Base-by-base conservation (phyloP, 2,329 filamentous ascomycete species). In the Paracamarosporium sp. region DNA sequence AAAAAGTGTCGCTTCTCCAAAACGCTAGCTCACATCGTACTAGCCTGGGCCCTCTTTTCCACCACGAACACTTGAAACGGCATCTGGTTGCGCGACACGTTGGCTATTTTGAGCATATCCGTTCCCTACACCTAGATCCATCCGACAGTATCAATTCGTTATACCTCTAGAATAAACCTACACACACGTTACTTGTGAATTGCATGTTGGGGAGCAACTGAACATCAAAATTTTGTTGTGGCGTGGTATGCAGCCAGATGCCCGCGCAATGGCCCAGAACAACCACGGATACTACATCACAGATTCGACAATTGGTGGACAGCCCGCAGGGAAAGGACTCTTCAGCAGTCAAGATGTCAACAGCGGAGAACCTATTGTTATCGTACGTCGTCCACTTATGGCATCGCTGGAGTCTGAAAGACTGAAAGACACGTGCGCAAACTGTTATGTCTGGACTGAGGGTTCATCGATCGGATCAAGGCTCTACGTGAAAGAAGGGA, bases 371-470 rank as follows among this genome's bases (percentile, higher is more conserved):
- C 69, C 81, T 38, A 75, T 89, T 30, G 65, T 85, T 33, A 67
- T 75, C 9, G 72, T 86, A 31, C 72, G 76, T n/a, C 77, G 80
- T 17, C 85, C 85, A 1, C 79, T 87, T 46, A 73, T 86, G 40
- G 80, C 81, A 1, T 83, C 85, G 15, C 72, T 88, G 2, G 84
- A 88, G 58, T 79, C 80, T 1, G 70, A 76, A 3, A 77, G 82
- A n/a, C 67, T 88, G 5, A 69, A 72, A 4, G 82, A 84, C 61
- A 84, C 82, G 13, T 89, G 87, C 68, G 81, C 83, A 33, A 83
- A 83, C 58, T 89, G 87, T 70, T 85, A 84, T 64, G 73, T 77
- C 5, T 80, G 78, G 72, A 72, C 69, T 9, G 70, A 72, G 45
- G 70, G 67, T 4, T 67, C 70, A 9, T 63, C 67, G 4, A 66